Evolutionary conservation across 768 basidiomycete species (phyloP).

Genomic region (Myochromella boudieri): DNA sequence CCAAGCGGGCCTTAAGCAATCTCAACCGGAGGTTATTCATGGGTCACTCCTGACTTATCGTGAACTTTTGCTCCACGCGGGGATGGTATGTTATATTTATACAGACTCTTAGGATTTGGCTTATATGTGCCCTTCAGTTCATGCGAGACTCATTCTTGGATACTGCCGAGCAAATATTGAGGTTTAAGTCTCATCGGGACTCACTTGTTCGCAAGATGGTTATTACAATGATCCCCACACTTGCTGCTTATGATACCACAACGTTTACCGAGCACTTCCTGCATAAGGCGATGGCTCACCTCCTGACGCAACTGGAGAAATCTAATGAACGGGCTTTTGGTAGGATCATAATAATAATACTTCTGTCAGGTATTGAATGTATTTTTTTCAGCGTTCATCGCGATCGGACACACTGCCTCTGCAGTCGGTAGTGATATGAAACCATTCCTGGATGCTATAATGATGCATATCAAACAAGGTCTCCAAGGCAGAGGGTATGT

Average conservation of each 20-base stretch:
- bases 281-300: conserved; percentile 91
- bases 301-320: conserved; percentile 86
- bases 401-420: conserved; percentile 92
- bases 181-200: conserved; percentile 87
- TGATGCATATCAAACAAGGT: conserved; percentile 87
- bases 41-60: conserved; percentile 91
- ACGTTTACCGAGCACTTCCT: conserved; percentile 90
- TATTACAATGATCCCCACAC: conserved; percentile 91
- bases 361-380: conserved; percentile 10
- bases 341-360: conserved; percentile 31
- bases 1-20: conserved; percentile 75
- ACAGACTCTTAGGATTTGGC: neutral
- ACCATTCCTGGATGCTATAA: conserved; percentile 89
- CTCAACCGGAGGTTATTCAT: conserved; percentile 86
- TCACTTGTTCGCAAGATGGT: conserved; percentile 89
- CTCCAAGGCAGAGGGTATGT: conserved; percentile 80
- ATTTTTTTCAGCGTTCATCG: conserved; percentile 75
- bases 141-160: conserved; percentile 87
- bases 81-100: conserved; percentile 63
- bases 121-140: conserved; percentile 52
- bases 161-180: conserved; percentile 86
- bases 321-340: conserved; percentile 87
- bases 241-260: conserved; percentile 92
- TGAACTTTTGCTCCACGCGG: conserved; percentile 89
- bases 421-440: conserved; percentile 95